Conservation (phyloP, 2,329 filamentous ascomycete species). For the Penicillium sp. region DNA sequence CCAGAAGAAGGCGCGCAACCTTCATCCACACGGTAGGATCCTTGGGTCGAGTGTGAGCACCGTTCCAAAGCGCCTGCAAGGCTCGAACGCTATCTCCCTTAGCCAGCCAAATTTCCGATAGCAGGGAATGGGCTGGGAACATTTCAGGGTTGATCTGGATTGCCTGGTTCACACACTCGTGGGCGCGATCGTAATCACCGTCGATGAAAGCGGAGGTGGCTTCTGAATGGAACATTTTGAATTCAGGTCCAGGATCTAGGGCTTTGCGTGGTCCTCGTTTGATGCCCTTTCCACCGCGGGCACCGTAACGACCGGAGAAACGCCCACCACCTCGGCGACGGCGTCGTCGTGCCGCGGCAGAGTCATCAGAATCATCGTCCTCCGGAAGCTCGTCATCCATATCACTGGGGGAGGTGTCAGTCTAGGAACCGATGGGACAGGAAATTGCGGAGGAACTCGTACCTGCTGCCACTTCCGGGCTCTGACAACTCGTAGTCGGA, state of each 20-base stretch:
- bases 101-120: constrained; percentile 60
- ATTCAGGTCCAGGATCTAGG: constrained; percentile 51
- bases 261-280: constrained; percentile 50
- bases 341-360: constrained; percentile 28
- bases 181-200: constrained; percentile 49
- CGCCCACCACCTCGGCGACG: constrained; percentile 35
- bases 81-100: constrained; percentile 60
- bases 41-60: constrained; percentile 58
- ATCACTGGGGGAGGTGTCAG: neutral
- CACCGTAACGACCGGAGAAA: constrained; percentile 41
- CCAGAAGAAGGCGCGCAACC: constrained; percentile 57
- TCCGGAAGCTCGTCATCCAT: constrained; percentile 16
- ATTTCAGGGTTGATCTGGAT: constrained; percentile 63
- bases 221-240: constrained; percentile 50
- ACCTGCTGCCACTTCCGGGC: constrained; percentile 33
- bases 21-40: constrained; percentile 61
- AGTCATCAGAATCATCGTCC: constrained; percentile 30
- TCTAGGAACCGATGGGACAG: neutral
- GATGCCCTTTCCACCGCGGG: constrained; percentile 48
- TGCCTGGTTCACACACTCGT: constrained; percentile 49
- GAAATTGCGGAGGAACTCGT: constrained; percentile 5
- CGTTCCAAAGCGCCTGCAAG: constrained; percentile 58
- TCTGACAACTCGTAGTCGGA: constrained; percentile 29
- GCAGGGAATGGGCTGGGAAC: constrained; percentile 61
- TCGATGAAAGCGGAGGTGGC: constrained; percentile 54